Evolutionary conservation across 257 asterid genomes (phyloP), one percentile per base, ranked within the genome.

Genomic region (Capsicum pubescens): DNA sequence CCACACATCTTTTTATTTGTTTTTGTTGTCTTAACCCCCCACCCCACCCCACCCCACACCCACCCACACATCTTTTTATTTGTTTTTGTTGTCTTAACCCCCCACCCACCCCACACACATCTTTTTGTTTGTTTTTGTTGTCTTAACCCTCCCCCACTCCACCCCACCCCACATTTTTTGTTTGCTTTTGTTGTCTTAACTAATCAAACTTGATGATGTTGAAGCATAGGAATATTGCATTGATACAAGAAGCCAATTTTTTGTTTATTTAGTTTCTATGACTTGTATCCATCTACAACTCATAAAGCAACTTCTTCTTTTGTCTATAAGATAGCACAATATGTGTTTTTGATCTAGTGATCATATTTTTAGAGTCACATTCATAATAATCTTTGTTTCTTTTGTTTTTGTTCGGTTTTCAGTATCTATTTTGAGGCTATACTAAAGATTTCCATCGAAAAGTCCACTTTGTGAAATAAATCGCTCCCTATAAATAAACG

Each of bases 371-470:
- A 2, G 32, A 72, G 59, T 72, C 44, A 44, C 36, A 48, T 19
- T 48, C 19, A 50, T 9, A 50, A 7, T 14, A 15, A 13, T 35
- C 13, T 26, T 14, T 7, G 32, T 21, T 56, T 66, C 32, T 32
- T 21, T 13, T 2, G 48, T 66, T 0, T 2, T 7, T 0, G 6
- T 0, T 15, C 0, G n/a, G 0, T 9, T 15, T 32, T 5, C 3
- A 1, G 0, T 32, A 13, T 32, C 14, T 0, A 0, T 32, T 66
- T 13, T 6, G 0, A 2, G 42, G 3, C 5, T 13, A 4, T 2
- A 13, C 7, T 13, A 66, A 32, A 1, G 1, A 6, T 64, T 21
- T 1, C 0, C 1, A 6, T 35, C 0, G 0, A 6, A 3, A 66
- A 7, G 39, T 12, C 0, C 4, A 64, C 1, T 64, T 26, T 26